Base-by-base conservation (phyloP, 805 yeast species). In the Diddensiella transvaalensis region DNA sequence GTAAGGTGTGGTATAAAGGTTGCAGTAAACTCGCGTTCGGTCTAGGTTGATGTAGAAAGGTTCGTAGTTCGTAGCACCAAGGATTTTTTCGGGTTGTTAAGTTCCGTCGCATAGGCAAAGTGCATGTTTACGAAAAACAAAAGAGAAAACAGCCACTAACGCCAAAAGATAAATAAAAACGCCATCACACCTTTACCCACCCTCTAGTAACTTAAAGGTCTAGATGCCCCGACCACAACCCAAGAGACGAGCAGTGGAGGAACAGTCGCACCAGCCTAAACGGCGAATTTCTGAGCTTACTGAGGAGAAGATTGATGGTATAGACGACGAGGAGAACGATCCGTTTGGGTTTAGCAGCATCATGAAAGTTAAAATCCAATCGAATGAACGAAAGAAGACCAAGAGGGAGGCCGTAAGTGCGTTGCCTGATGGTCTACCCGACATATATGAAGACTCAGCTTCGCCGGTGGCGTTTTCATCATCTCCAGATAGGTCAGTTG, bases 271-370 rank as follows among this genome's bases (percentile, higher is more conserved):
- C n/a, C n/a, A n/a, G n/a, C n/a, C n/a, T n/a, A n/a, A n/a, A n/a
- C 32, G 32, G 13, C 32, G 32, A 8, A 8, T 13, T 8, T 26
- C 32, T 13, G 13, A 8, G 13, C 11, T 8, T 8, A 13, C 8
- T 8, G 32, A 26, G 8, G 32, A 26, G 32, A 26, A 26, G 32
- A 17, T 19, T n/a, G 21, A 21, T 13, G 23, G 21, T n/a, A 15
- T 21, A 38, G 41, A 38, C 6, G 41, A 38, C 5, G n/a, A n/a
- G n/a, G n/a, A n/a, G n/a, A n/a, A n/a, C n/a, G 47, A 49, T 29
- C 50, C 50, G 19, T 49, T 49, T 39, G 53, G 51, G 22, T 48
- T 50, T 40, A 36, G 42, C 13, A 30, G 18, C 18, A 41, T 47
- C 18, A 47, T 24, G 11, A 13, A 35, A 2, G 33, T 39, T 8